A percentile compares a stretch with the other conserved stretches of the same genome.
phyloP scores from a whole-genome alignment of 1,284 basidiomycete genomes.

The Cryptococcus sp. region DNA sequence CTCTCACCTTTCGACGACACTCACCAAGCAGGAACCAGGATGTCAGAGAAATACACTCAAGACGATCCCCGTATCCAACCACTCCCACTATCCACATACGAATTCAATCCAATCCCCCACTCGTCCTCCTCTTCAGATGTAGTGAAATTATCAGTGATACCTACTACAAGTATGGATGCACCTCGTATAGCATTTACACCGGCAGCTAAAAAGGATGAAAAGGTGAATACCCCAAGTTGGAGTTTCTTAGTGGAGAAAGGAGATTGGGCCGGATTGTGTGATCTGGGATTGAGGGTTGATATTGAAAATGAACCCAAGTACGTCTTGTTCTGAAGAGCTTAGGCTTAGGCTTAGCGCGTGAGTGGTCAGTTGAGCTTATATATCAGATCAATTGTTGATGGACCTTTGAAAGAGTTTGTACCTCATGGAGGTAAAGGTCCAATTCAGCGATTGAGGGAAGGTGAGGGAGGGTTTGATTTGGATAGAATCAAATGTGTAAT shows the following conservation, averaged over 20 bases:
- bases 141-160: conserved; percentile 14
- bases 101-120: conserved; percentile 11
- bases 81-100: conserved; percentile 11
- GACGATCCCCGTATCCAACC: conserved; percentile 11
- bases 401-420: conserved; percentile 10
- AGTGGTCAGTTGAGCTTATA: background rate
- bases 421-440: conserved; percentile 11
- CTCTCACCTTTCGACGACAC: too few relatives aligned
- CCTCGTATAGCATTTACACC: conserved; percentile 10
- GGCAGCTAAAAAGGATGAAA: conserved; percentile 7
- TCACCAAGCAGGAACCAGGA: too few relatives aligned
- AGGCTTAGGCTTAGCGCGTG: too few relatives aligned
- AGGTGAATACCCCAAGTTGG: conserved; percentile 10
- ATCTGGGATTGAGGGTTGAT: conserved; percentile 19
- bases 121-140: conserved; percentile 2
- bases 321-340: background rate
- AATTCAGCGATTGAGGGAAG: conserved; percentile 9
- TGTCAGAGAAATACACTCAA: conserved; percentile 7
- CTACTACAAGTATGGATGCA: conserved; percentile 7
- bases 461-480: conserved; percentile 9
- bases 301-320: conserved; percentile 9
- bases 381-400: conserved; percentile 9
- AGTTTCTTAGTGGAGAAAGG: conserved; percentile 20
- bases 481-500: conserved; percentile 6
- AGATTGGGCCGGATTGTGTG: conserved; percentile 14